phyloP scores from a whole-genome alignment of 352 stramenopile species.

The Pythium monospermum region DNA sequence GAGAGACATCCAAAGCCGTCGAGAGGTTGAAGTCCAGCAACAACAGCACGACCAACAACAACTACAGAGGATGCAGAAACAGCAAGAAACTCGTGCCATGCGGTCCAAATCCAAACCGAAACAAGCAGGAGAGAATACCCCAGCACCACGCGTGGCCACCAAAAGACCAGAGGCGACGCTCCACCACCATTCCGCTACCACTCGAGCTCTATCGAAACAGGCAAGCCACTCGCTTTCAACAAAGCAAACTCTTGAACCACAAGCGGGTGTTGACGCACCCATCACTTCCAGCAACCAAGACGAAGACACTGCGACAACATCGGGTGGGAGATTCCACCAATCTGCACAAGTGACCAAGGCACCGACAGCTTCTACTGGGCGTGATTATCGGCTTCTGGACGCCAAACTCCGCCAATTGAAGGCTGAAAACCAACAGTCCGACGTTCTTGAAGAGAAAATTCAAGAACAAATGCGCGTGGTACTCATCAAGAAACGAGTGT shows the following conservation, averaged over 20 bases:
- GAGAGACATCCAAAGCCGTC: conserved; percentile 10
- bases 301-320: background rate
- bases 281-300: background rate
- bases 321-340: background rate
- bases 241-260: background rate
- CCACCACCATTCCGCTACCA: too few species aligned
- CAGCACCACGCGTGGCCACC: background rate
- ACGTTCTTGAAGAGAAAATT: conserved; percentile 9
- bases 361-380: background rate
- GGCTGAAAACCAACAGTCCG: conserved; percentile 18
- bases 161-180: too few species aligned
- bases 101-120: background rate
- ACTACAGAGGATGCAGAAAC: background rate
- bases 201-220: too few species aligned
- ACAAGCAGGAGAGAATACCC: background rate
- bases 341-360: background rate
- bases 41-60: background rate
- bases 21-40: background rate
- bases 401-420: conserved; percentile 15
- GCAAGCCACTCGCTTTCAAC: background rate
- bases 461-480: background rate
- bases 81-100: too few species aligned
- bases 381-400: conserved; percentile 10
- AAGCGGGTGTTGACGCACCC: too few species aligned
- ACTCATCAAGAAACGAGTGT: conserved; percentile 20